Evolutionary conservation across 768 basidiomycete species (phyloP).

Genomic region (Lenzites betulinus): DNA sequence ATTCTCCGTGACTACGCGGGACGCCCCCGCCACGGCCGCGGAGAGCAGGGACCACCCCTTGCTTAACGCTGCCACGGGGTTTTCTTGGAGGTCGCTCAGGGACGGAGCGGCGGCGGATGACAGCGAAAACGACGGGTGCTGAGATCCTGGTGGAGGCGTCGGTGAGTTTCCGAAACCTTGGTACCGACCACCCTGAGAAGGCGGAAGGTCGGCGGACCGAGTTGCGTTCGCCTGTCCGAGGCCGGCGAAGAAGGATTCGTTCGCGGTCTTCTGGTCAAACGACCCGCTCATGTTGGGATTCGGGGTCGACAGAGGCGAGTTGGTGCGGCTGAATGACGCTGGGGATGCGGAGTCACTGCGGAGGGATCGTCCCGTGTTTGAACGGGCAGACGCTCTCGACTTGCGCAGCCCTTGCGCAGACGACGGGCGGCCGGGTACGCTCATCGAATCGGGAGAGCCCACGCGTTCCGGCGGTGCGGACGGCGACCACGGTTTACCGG

Average conservation of each 20-base stretch:
- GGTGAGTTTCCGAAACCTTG: slow-evolving; percentile 90
- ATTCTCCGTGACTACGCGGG: slow-evolving; percentile 76
- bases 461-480: slow-evolving; percentile 62
- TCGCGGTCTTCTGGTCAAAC: slow-evolving; percentile 68
- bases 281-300: slow-evolving; percentile 45
- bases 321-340: slow-evolving; percentile 46
- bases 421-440: slow-evolving; percentile 59
- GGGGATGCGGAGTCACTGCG: slow-evolving; percentile 62
- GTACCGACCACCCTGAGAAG: slow-evolving; percentile 93
- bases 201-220: slow-evolving; percentile 79
- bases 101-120: slow-evolving; percentile 83
- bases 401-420: slow-evolving; percentile 86
- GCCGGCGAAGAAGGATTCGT: slow-evolving; percentile 84
- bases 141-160: slow-evolving; percentile 49
- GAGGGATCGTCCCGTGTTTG: slow-evolving; percentile 45
- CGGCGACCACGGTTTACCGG: slow-evolving; percentile 78
- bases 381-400: slow-evolving; percentile 71
- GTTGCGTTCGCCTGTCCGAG: slow-evolving; percentile 82
- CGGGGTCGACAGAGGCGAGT: slow-evolving; percentile 33
- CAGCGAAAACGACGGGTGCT: slow-evolving; percentile 68
- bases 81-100: slow-evolving; percentile 79
- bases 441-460: slow-evolving; percentile 37
- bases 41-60: slow-evolving; percentile 98
- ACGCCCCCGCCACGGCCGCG: slow-evolving; percentile 77
- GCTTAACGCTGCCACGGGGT: slow-evolving; percentile 80